Percentiles rank a stretch among this genome's conserved stretches.
phyloP scores from a whole-genome alignment of 1,284 basidiomycete genomes.

The Xerocomus nothofagi region DNA sequence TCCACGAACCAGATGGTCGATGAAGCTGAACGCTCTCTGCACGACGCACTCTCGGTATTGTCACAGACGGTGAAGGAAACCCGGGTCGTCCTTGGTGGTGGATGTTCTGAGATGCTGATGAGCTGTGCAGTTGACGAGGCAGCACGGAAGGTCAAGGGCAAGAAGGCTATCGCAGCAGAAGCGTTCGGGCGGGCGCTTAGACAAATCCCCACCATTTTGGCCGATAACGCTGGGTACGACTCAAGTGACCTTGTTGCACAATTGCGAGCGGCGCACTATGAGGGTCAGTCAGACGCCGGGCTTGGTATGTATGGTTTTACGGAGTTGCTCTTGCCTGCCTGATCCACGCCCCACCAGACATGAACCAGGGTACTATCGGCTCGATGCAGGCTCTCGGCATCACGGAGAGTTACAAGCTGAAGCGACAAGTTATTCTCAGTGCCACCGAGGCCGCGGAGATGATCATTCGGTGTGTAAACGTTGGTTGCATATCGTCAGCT shows the following conservation, averaged over 20 bases:
- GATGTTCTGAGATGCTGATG: constrained; percentile 99
- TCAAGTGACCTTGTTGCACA: constrained; percentile 93
- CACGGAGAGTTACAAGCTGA: constrained; percentile 97
- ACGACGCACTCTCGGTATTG: constrained; percentile 96
- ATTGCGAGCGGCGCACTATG: constrained; percentile 92
- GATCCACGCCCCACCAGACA: constrained; percentile 54
- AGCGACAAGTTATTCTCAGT: constrained; percentile 91
- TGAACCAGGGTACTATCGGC: constrained; percentile 82
- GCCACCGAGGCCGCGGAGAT: constrained; percentile 98
- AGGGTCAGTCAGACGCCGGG: constrained; percentile 83
- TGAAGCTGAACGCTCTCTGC: constrained; percentile 96
- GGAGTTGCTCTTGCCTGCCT: neutral
- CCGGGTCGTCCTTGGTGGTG: constrained; percentile 90
- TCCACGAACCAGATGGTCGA: constrained; percentile 99
- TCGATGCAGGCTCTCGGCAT: constrained; percentile 90
- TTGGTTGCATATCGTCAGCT: neutral
- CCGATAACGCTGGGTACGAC: constrained; percentile 98
- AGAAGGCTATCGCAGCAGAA: constrained; percentile 95
- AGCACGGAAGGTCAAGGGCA: constrained; percentile 84
- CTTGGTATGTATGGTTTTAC: constrained; percentile 55
- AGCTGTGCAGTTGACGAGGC: constrained; percentile 90
- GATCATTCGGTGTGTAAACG: constrained; percentile 81
- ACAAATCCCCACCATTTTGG: constrained; percentile 95
- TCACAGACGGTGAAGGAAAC: constrained; percentile 99
- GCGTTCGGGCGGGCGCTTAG: constrained; percentile 87